Evolutionary conservation across 2,329 filamentous ascomycete genomes (phyloP), one percentile per base, ranked within the genome.

Genomic region (Arthroderma sp.): DNA sequence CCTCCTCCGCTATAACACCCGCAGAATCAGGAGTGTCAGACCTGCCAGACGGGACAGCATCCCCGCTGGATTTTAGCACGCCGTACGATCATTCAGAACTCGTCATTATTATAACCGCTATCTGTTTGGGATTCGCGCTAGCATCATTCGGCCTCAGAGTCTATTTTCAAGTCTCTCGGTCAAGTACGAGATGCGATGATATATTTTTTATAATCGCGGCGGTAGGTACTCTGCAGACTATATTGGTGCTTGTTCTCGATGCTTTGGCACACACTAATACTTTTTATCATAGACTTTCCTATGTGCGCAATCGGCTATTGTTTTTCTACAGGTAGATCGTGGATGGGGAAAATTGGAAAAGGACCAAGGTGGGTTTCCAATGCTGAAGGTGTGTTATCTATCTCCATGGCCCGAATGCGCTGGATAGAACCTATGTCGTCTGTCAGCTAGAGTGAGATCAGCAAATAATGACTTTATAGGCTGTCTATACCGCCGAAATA

Each of bases 51-150:
- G 52, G 53, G 9, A 43, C 57, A 6, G 53, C 56, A n/a, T 47
- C 59, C 36, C 64, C 66, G 3, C 53, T 67, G 31, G 57, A 60
- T 11, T 52, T 54, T 38, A 53, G 67, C 41, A 64, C 58, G 6
- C 38, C 52, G n/a, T 52, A 57, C 22, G 58, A 70, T 48, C 63
- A 68, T 44, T 58, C 61, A 36, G 66, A 64, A 9, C 48, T 68
- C 22, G 54, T 71, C 11, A 53, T 63, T 4, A 64, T 70, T 36
- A 54, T 62, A 6, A 60, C 66, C 5, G 57, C 61, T 1, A 50
- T 69, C 9, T 56, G 58, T 1, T 48, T 70, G 3, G 58, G 62
- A 3, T 57, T 69, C 28, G 53, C 61, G 5, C 41, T 70, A 1
- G 54, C 64, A 7, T 64, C 65, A 1, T 49, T 69, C 27, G 56